Conservation (phyloP, 2,329 filamentous ascomycete species). For the Coniochaeta ligniaria region DNA sequence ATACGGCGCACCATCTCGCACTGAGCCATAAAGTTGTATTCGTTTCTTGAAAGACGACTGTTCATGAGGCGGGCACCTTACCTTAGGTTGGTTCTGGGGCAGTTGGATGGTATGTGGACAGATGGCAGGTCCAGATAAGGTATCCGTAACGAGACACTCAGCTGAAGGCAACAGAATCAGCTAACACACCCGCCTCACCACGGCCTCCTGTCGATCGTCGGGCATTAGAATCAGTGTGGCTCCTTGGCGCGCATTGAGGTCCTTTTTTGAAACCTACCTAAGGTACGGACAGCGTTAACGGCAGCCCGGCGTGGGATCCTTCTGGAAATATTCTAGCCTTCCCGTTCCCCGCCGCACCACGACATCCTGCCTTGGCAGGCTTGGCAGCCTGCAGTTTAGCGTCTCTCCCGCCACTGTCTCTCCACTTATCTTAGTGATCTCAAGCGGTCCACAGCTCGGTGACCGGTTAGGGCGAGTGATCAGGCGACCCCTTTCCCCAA, state of each 20-base stretch:
- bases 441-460: background rate
- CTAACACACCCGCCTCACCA: too few relatives aligned
- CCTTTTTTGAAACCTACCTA: too few relatives aligned
- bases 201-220: background rate
- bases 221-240: background rate
- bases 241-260: background rate
- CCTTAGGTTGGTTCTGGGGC: too few relatives aligned
- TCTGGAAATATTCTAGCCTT: background rate
- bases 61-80: too few relatives aligned
- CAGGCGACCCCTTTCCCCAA: background rate
- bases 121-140: too few relatives aligned
- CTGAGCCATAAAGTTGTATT: too few relatives aligned
- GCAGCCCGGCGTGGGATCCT: background rate
- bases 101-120: too few relatives aligned
- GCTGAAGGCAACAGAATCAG: too few relatives aligned
- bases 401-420: background rate
- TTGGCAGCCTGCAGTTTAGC: too few relatives aligned
- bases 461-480: background rate
- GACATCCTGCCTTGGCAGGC: background rate
- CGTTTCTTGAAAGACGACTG: too few relatives aligned
- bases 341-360: background rate
- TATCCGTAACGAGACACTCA: background rate
- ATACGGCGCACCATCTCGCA: too few relatives aligned
- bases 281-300: too few relatives aligned
- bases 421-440: background rate